Evolutionary conservation across 2,329 filamentous ascomycete species (phyloP).

Genomic region (Remersonia thermophila): DNA sequence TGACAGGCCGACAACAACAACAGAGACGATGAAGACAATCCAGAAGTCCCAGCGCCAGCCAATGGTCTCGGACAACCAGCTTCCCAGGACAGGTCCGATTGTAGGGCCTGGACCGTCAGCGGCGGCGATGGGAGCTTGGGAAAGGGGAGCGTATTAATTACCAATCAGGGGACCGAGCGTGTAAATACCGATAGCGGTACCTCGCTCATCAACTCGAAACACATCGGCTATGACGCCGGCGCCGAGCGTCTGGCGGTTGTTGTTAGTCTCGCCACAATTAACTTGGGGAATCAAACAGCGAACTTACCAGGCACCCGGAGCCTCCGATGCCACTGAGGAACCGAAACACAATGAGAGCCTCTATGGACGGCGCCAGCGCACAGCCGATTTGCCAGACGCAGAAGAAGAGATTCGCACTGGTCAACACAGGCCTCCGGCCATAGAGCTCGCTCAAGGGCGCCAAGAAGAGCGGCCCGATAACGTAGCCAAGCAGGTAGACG

Average conservation of each 20-base stretch:
- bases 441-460: slow-evolving; percentile 53
- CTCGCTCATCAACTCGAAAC: slow-evolving; percentile 34
- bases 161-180: slow-evolving; percentile 32
- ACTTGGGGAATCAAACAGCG: no score
- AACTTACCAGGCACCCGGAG: slow-evolving; percentile 32
- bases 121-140: no score
- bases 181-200: slow-evolving; percentile 38
- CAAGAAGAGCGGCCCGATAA: slow-evolving; percentile 43
- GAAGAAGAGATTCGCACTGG: slow-evolving; percentile 46
- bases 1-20: slow-evolving; percentile 24
- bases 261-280: background rate
- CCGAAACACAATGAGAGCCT: slow-evolving; percentile 44
- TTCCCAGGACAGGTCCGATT: slow-evolving; percentile 35
- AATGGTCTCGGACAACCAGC: slow-evolving; percentile 35
- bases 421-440: slow-evolving; percentile 45
- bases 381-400: slow-evolving; percentile 52
- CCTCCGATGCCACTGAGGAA: slow-evolving; percentile 49
- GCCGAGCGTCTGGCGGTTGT: slow-evolving; percentile 33
- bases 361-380: slow-evolving; percentile 43
- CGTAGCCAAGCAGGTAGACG: slow-evolving; percentile 50
- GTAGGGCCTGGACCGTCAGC: slow-evolving; percentile 24
- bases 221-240: slow-evolving; percentile 44
- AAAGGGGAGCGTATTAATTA: background rate
- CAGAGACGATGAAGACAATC: slow-evolving; percentile 37
- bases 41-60: slow-evolving; percentile 43